Conservation (phyloP, 306 rosid species). For the Inga leiocalycina region DNA sequence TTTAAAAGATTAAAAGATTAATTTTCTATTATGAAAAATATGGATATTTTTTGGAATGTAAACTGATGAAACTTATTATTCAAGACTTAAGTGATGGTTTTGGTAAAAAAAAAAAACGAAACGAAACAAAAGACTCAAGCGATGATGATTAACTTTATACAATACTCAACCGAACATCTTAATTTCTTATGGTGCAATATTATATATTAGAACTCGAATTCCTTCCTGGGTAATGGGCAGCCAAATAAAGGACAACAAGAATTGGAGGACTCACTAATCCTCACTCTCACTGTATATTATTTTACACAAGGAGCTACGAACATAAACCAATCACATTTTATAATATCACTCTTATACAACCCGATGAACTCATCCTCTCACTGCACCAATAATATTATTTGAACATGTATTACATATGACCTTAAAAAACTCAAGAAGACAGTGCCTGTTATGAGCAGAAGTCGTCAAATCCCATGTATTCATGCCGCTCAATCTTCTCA, state of each 20-base stretch:
- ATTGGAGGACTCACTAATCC: not conserved
- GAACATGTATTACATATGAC: not conserved
- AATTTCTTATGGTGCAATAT: too few species aligned
- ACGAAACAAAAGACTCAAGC: too few species aligned
- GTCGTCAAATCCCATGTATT: slow-evolving; percentile 1
- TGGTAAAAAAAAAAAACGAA: too few species aligned
- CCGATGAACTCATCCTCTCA: not conserved
- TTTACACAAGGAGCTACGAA: not conserved
- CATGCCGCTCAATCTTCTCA: slow-evolving; percentile 35
- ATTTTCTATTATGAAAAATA: too few species aligned
- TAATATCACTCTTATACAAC: not conserved
- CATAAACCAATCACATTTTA: not conserved
- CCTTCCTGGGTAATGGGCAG: too few species aligned
- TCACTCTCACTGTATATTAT: not conserved
- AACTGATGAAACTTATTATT: too few species aligned
- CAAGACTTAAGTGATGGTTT: too few species aligned
- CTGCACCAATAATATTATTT: not conserved
- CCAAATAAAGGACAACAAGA: not conserved
- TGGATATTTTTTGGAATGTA: too few species aligned
- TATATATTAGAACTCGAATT: too few species aligned
- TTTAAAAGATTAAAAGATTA: too few species aligned
- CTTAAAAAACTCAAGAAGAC: not conserved
- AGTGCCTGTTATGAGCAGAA: not conserved
- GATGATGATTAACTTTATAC: too few species aligned
- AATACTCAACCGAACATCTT: too few species aligned